Percentiles rank a stretch among this genome's conserved stretches.
These are phyloP conservation scores for Phyllosticta citriasiana DNA, from an alignment of 2,329 filamentous ascomycete species.

Conservation along the genomic window DNA sequence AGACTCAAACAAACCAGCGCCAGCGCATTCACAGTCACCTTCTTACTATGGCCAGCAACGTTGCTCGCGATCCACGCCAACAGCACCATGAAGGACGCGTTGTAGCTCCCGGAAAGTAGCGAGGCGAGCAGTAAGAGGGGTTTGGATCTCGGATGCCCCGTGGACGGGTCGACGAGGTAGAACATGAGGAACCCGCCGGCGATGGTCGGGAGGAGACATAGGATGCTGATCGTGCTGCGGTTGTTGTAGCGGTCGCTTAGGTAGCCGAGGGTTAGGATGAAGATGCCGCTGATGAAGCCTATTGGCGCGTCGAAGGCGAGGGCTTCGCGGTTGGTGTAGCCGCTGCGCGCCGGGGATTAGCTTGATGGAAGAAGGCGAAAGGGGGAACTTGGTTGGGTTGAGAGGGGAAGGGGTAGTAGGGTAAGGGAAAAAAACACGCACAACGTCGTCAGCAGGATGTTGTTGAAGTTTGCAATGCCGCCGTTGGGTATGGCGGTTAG, in stretches of 20 bases:
- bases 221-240: conserved; percentile 27
- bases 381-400: too few relatives aligned
- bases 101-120: conserved; percentile 25
- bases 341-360: conserved; percentile 12
- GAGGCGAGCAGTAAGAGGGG: conserved; percentile 21
- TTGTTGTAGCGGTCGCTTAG: conserved; percentile 29
- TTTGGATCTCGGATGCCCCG: conserved; percentile 25
- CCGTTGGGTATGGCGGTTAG: conserved; percentile 32
- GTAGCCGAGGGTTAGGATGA: conserved; percentile 30
- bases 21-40: conserved; percentile 39
- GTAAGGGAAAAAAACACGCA: neutral
- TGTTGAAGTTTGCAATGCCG: conserved; percentile 33
- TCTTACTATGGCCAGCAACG: conserved; percentile 40
- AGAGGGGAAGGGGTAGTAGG: neutral
- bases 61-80: conserved; percentile 39
- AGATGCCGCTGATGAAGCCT: conserved; percentile 33
- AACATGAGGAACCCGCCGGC: conserved; percentile 35
- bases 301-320: conserved; percentile 36
- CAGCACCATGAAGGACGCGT: conserved; percentile 29
- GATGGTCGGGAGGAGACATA: conserved; percentile 38
- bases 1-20: conserved; percentile 33
- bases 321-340: conserved; percentile 33
- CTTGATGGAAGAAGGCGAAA: too few relatives aligned
- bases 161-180: conserved; percentile 22
- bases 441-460: conserved; percentile 30